Base-by-base conservation (phyloP, 345 rosid species). In the Capsella bursapastoris region DNA sequence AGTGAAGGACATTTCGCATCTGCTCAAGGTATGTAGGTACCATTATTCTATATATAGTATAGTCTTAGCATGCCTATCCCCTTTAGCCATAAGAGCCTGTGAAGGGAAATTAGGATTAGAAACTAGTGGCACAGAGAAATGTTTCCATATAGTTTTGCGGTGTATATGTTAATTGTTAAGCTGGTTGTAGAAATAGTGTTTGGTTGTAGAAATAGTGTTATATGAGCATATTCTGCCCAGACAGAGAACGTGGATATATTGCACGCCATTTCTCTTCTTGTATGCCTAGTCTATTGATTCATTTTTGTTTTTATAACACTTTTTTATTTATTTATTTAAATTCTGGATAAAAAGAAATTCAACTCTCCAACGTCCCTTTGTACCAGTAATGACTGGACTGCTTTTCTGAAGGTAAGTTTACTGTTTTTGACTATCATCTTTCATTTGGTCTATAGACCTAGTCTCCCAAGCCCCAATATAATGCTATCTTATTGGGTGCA, bases 321-420 rank as follows among this genome's bases (percentile, higher is more conserved):
- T 64, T 18, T 18, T 2, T 38, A 40, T 57, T 56, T 61, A 0
- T 22, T 22, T 22, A 0, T 18, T 18, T 18, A 0, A 48, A 34
- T 34, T 18, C 65, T 73, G 68, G 47, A 35, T 77, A 56, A 73
- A 72, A 68, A 94, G 98, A 94, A 94, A 88, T 91, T 94, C 83
- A 88, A 91, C 83, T 91, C 93, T 34, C 98, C 97, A 72, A 90
- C 90, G 81, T 84, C 92, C 73, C 63, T 79, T 34, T 88, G 87
- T 71, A 84, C 95, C 60, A 68, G 76, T 79, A 74, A 88, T 58
- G 98, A 94, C 72, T 94, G 97, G 98, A 81, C 89, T 63, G 85
- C 96, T 34, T 90, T 94, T 82, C 68, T 87, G 80, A 94, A 94
- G 97, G 98, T 90, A 86, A 38, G 44, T 8, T 55, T 8, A 53